Base-by-base conservation (phyloP, 1,284 basidiomycete species). In the Papiliotrema laurentii region DNA sequence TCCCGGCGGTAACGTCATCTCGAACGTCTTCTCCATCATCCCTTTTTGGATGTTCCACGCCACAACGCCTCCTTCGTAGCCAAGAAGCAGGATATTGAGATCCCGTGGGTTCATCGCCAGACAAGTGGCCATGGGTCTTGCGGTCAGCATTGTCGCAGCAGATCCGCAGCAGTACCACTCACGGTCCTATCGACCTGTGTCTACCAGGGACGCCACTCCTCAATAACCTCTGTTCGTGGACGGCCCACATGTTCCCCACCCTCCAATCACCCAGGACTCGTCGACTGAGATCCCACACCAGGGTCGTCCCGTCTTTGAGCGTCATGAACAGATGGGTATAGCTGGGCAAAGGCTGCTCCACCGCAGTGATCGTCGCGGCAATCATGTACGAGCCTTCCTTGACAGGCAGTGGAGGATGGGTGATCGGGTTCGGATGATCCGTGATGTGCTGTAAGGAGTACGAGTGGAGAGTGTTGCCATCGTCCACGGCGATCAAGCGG, bases 51-150 rank as follows among this genome's bases (percentile, higher is more conserved):
- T 73, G 69, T 90, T 82, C 63, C 79, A 84, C 13, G 89, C 73
- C 21, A 85, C 77, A 4, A 90, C 77, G 2, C 88, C 89, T 18
- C 86, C 85, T 75, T 84, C 83, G 70, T 90, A 93, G 2, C 83
- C 88, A 24, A 94, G 76, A 43, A 94, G 83, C 7, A 93, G 60
- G 18, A 85, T 76, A 65, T 89, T 88, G 35, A 93, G 69, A 64
- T 94, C 83, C 49, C 87, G 78, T 2, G 91, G 91, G 69, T 92
- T 88, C 18, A 83, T 74, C 5, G 84, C 77, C 14, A 83, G 66
- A 50, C 88, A 87, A 10, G 86, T 70, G 34, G 74, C 72, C 77
- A 80, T 78, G 19, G 79, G 77, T 30, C 76, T 73, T 61, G 51
- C 11, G 9, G 36, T 52, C 37, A 55, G 52, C 25, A 22, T 22